Evolutionary conservation across 176 grass and related monocot species (phyloP).

Genomic region (Cenchrus fungigraminus): DNA sequence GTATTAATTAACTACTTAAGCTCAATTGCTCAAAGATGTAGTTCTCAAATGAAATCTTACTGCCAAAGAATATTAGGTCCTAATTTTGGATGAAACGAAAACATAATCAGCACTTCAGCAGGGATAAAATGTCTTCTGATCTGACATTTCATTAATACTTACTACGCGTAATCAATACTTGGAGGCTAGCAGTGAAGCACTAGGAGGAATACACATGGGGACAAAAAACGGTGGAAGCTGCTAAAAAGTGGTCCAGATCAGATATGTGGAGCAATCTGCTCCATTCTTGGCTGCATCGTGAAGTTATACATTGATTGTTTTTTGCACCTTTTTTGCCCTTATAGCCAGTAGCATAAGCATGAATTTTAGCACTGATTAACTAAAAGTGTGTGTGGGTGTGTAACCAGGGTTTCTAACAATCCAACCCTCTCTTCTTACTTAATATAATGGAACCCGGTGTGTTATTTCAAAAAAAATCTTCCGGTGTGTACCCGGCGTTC

Average conservation of each 20-base stretch:
- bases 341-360: background rate
- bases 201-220: too few species aligned
- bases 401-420: too few species aligned
- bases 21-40: background rate
- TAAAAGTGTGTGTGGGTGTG: too few species aligned
- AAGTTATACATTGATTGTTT: background rate
- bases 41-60: background rate
- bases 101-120: background rate
- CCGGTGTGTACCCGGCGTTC: too few species aligned
- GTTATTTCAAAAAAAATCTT: too few species aligned
- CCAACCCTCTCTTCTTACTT: too few species aligned
- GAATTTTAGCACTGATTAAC: background rate
- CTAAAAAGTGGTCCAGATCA: too few species aligned
- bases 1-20: background rate
- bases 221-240: too few species aligned
- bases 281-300: too few species aligned
- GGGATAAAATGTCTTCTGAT: background rate
- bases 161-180: background rate
- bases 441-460: too few species aligned
- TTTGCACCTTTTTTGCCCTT: background rate
- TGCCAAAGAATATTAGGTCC: background rate
- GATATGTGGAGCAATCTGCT: too few species aligned
- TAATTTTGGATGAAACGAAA: background rate
- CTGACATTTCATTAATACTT: background rate
- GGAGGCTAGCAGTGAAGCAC: too few species aligned